A percentile compares a stretch with the other conserved stretches of the same genome.
Conservation (phyloP, 495 filamentous ascomycete genomes). For the Trichodelitschia bisporula region DNA sequence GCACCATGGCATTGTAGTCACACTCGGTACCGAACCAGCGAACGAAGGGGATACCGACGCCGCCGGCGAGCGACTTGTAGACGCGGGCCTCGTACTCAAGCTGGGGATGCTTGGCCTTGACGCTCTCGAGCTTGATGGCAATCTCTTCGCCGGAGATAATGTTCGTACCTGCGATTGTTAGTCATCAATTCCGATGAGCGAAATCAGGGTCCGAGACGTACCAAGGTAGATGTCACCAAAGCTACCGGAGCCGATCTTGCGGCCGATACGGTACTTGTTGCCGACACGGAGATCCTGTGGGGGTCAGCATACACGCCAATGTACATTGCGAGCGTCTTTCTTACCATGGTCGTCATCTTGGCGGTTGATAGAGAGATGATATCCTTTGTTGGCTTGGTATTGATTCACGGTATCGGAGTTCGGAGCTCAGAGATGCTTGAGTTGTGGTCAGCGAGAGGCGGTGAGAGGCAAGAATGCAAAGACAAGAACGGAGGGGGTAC, state of each 20-base stretch:
- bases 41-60: conserved; percentile 97
- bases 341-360: conserved; percentile 14
- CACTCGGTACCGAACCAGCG: conserved; percentile 99
- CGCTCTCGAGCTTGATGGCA: conserved; percentile 97
- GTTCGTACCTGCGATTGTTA: conserved; percentile 50
- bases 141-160: conserved; percentile 99
- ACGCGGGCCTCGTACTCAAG: conserved; percentile 99
- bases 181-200: neutral
- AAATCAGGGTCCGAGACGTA: conserved; percentile 16
- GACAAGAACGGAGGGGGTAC: neutral
- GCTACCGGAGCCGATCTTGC: conserved; percentile 95
- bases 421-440: neutral
- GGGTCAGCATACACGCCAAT: conserved; percentile 1
- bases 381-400: neutral
- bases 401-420: neutral
- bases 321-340: conserved; percentile 2
- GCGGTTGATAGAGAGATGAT: too few relatives aligned
- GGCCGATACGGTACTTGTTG: conserved; percentile 99
- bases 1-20: conserved; percentile 99
- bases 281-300: conserved; percentile 89
- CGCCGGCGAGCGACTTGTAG: conserved; percentile 97
- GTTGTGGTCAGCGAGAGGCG: neutral
- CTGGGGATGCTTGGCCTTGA: conserved; percentile 99
- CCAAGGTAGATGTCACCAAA: conserved; percentile 99
- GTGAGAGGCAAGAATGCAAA: neutral